A percentile compares a stretch with the other conserved stretches of the same genome.
Evolutionary conservation across 169 alveolate genomes (phyloP).

Genomic region (Eimeria sp.): DNA sequence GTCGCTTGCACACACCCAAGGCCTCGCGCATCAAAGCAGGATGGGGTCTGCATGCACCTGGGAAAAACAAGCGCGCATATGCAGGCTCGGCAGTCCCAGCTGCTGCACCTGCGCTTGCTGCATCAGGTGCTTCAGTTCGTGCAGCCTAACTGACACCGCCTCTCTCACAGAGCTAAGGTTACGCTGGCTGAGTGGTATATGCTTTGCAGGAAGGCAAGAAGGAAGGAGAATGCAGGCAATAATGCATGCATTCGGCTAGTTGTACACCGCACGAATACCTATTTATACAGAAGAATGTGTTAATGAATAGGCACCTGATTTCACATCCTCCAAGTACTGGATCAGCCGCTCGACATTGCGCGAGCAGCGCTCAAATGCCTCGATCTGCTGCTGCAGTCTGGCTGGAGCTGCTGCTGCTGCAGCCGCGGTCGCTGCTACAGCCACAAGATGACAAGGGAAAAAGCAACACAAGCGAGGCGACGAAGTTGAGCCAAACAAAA

Average conservation of each 20-base stretch:
- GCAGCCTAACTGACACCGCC: background rate
- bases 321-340: constrained; percentile 32
- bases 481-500: background rate
- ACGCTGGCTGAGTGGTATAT: background rate
- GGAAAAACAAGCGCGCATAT: background rate
- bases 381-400: constrained; percentile 46
- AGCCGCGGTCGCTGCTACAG: constrained; percentile 20
- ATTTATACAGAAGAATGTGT: background rate
- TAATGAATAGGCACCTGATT: background rate
- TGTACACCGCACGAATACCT: background rate
- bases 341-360: constrained; percentile 19
- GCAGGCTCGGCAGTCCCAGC: background rate
- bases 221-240: background rate
- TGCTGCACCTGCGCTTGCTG: background rate
- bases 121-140: background rate
- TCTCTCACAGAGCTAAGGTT: background rate
- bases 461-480: background rate
- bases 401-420: constrained; percentile 52
- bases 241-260: background rate
- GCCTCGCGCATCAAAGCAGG: constrained; percentile 53
- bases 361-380: constrained; percentile 21
- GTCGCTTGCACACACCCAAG: constrained; percentile 48
- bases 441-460: background rate
- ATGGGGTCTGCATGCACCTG: constrained; percentile 34
- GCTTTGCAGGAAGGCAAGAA: background rate